Evolutionary conservation across 495 filamentous ascomycete species (phyloP).

Genomic region (Penicillium ochrochloron): DNA sequence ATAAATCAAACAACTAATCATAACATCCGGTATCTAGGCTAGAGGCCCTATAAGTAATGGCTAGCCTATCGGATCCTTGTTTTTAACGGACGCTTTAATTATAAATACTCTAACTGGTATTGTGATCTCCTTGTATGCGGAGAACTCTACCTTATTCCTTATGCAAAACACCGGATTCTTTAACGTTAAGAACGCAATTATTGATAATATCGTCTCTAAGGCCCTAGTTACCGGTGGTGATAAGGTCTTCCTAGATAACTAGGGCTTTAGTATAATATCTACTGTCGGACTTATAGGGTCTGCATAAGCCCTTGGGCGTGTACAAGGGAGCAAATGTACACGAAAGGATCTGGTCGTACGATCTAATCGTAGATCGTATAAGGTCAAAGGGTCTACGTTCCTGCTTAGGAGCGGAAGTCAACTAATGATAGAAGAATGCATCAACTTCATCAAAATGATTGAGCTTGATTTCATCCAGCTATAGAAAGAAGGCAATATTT

Average conservation of each 20-base stretch:
- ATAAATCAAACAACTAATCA: neutral
- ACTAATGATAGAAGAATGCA: too few relatives aligned
- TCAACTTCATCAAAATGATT: too few relatives aligned
- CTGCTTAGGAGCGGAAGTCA: too few relatives aligned
- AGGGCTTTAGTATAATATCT: constrained; percentile 40
- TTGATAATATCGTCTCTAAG: constrained; percentile 1
- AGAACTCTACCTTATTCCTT: constrained; percentile 31
- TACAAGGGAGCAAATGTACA: too few relatives aligned
- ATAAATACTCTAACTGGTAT: constrained; percentile 65
- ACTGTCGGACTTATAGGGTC: too few relatives aligned
- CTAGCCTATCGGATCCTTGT: constrained; percentile 67
- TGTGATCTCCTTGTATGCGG: constrained; percentile 45
- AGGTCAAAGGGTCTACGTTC: too few relatives aligned
- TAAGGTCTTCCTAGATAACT: constrained; percentile 53
- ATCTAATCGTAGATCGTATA: too few relatives aligned
- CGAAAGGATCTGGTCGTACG: too few relatives aligned
- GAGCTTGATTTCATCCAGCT: too few relatives aligned
- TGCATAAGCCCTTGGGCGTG: too few relatives aligned
- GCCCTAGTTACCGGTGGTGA: constrained; percentile 31
- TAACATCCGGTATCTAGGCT: constrained; percentile 16
- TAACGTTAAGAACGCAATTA: constrained; percentile 17
- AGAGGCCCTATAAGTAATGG: constrained; percentile 23
- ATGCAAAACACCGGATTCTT: constrained; percentile 28
- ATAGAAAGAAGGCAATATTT: too few relatives aligned
- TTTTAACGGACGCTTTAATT: constrained; percentile 70